phyloP scores from a whole-genome alignment of 768 basidiomycete species.

The Hypsizygus marmoreus region DNA sequence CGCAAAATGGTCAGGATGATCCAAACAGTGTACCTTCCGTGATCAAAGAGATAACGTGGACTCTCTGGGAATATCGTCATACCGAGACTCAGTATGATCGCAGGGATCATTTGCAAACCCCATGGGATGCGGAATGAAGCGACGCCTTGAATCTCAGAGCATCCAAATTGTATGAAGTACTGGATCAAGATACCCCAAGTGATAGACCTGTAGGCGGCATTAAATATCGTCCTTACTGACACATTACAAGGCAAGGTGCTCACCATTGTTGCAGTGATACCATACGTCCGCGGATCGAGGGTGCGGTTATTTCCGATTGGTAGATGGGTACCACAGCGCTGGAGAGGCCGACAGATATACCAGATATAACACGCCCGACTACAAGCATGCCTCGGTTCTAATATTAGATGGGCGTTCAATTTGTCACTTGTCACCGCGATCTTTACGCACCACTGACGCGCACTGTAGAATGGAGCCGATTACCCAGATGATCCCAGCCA shows the following conservation, averaged over 20 bases:
- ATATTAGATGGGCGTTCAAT: slow-evolving; percentile 2
- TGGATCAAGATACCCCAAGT: slow-evolving; percentile 80
- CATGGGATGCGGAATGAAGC: slow-evolving; percentile 82
- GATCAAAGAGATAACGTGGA: slow-evolving; percentile 73
- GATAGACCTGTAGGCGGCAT: slow-evolving; percentile 47
- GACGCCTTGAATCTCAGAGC: slow-evolving; percentile 67
- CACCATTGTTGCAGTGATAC: slow-evolving; percentile 78
- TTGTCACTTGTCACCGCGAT: too few relatives aligned
- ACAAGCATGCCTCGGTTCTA: slow-evolving; percentile 79
- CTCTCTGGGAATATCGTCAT: slow-evolving; percentile 72
- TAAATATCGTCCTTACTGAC: neutral
- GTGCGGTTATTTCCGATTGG: slow-evolving; percentile 74
- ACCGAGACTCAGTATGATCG: slow-evolving; percentile 64
- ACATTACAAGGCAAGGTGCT: neutral
- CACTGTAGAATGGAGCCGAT: slow-evolving; percentile 75
- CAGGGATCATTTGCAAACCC: slow-evolving; percentile 81
- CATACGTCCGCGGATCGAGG: slow-evolving; percentile 71
- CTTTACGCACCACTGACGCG: slow-evolving; percentile 44
- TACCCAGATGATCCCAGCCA: slow-evolving; percentile 71
- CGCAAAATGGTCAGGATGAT: neutral
- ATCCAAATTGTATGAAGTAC: slow-evolving; percentile 76
- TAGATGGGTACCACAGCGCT: slow-evolving; percentile 73
- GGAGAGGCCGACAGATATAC: slow-evolving; percentile 66
- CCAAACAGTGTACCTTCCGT: slow-evolving; percentile 47
- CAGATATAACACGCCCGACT: slow-evolving; percentile 66